These are phyloP conservation scores for Ganoderma lucidum DNA, from an alignment of 1,284 basidiomycete species.

Conservation along the genomic window DNA sequence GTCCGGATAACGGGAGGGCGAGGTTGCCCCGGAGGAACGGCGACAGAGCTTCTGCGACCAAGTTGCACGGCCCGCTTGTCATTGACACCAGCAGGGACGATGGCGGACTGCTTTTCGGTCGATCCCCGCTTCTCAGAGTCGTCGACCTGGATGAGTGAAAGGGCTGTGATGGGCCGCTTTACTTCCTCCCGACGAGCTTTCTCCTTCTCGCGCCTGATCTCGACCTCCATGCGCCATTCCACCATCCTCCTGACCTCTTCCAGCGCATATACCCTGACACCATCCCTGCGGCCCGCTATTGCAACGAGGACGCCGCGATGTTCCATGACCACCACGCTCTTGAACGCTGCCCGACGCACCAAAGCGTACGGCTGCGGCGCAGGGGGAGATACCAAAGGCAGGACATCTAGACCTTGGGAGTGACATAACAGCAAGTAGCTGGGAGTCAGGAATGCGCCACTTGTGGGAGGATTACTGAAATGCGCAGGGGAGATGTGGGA, in stretches of 20 bases:
- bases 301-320: constrained; percentile 85
- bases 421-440: constrained; percentile 86
- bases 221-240: constrained; percentile 86
- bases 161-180: constrained; percentile 51
- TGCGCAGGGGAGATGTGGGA: constrained; percentile 74
- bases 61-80: constrained; percentile 31
- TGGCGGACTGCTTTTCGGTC: constrained; percentile 50
- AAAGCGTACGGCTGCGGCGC: constrained; percentile 79
- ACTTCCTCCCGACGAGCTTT: constrained; percentile 68
- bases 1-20: constrained; percentile 32
- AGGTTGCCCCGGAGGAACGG: constrained; percentile 32
- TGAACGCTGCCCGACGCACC: constrained; percentile 80
- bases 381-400: constrained; percentile 77
- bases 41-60: constrained; percentile 35
- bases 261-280: constrained; percentile 84
- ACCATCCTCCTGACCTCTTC: constrained; percentile 84
- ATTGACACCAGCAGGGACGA: constrained; percentile 36
- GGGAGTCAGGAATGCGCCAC: constrained; percentile 78
- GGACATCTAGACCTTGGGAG: constrained; percentile 80
- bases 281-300: constrained; percentile 82
- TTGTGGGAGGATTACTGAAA: constrained; percentile 76
- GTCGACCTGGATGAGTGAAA: constrained; percentile 30
- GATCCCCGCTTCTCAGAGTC: constrained; percentile 36
- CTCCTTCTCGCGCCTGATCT: constrained; percentile 76
- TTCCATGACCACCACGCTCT: constrained; percentile 88